Percentiles rank a stretch among this genome's conserved stretches.
Evolutionary conservation across 257 asterid species (phyloP).

Genomic region (Jasminum sambac): DNA sequence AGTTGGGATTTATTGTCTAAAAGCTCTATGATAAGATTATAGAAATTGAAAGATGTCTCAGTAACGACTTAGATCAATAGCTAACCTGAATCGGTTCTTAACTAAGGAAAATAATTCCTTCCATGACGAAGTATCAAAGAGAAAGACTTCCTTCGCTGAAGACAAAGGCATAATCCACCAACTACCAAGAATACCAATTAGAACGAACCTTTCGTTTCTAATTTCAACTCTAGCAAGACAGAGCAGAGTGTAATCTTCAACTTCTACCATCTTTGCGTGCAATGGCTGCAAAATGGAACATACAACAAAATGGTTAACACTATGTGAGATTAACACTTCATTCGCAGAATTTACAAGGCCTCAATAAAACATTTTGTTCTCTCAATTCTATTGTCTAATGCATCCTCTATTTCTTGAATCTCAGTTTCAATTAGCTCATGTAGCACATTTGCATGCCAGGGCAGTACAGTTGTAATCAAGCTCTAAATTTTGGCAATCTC

Average conservation of each 20-base stretch:
- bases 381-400: no score
- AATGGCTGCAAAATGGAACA: slow-evolving; percentile 20
- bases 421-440: no score
- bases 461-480: no score
- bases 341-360: no score
- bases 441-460: no score
- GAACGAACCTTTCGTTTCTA: slow-evolving; percentile 28
- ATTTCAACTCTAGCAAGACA: slow-evolving; percentile 35
- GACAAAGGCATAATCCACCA: slow-evolving; percentile 47
- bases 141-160: slow-evolving; percentile 17
- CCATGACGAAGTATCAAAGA: slow-evolving; percentile 24
- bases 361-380: background rate
- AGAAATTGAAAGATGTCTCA: background rate
- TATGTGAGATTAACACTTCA: background rate
- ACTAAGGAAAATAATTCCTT: slow-evolving; percentile 23
- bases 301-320: background rate
- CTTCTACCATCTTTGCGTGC: slow-evolving; percentile 29
- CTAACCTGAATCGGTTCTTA: slow-evolving; percentile 29
- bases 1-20: background rate
- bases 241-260: slow-evolving; percentile 30
- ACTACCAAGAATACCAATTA: slow-evolving; percentile 41
- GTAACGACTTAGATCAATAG: slow-evolving; percentile 16
- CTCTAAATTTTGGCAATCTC: no score
- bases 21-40: background rate
- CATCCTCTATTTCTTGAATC: no score